These are phyloP conservation scores for Usnea hakonensis DNA, from an alignment of 495 filamentous ascomycete species.

Conservation along the genomic window DNA sequence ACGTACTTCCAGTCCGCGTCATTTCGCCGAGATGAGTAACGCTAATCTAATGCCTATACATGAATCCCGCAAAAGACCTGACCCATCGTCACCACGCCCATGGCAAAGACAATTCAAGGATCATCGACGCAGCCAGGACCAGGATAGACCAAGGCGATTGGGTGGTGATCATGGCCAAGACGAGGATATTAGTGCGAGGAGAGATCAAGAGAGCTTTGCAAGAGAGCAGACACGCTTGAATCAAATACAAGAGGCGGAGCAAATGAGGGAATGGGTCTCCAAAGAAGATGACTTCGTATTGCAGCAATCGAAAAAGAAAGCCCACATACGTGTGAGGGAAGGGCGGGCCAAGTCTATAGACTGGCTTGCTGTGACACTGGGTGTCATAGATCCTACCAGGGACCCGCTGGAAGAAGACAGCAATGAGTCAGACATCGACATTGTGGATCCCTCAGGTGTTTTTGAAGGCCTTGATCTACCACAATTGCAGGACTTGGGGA, in stretches of 20 bases:
- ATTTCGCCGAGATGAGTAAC: background rate
- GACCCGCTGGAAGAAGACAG: conserved; percentile 76
- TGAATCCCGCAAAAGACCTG: conserved; percentile 13
- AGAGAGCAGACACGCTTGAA: conserved; percentile 50
- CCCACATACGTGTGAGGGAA: conserved; percentile 91
- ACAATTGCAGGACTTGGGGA: conserved; percentile 69
- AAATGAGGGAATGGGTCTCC: conserved; percentile 76
- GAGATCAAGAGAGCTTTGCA: conserved; percentile 22
- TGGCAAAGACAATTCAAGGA: conserved; percentile 17
- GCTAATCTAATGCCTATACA: background rate
- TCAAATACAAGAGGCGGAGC: conserved; percentile 63
- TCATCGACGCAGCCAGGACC: conserved; percentile 10
- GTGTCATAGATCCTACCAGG: conserved; percentile 77
- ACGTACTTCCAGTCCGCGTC: background rate
- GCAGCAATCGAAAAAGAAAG: conserved; percentile 96
- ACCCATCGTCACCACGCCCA: conserved; percentile 3
- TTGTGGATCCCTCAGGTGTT: conserved; percentile 75
- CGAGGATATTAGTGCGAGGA: conserved; percentile 9
- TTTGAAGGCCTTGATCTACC: conserved; percentile 65
- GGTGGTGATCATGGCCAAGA: background rate
- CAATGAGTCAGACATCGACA: conserved; percentile 63
- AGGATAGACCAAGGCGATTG: conserved; percentile 14
- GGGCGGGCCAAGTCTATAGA: conserved; percentile 89
- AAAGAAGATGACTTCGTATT: conserved; percentile 95
- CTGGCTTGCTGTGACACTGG: conserved; percentile 85